A percentile compares a stretch with the other conserved stretches of the same genome.
Evolutionary conservation across 106 monocot genomes (phyloP).

Genomic region (Phalaenopsis equestris): DNA sequence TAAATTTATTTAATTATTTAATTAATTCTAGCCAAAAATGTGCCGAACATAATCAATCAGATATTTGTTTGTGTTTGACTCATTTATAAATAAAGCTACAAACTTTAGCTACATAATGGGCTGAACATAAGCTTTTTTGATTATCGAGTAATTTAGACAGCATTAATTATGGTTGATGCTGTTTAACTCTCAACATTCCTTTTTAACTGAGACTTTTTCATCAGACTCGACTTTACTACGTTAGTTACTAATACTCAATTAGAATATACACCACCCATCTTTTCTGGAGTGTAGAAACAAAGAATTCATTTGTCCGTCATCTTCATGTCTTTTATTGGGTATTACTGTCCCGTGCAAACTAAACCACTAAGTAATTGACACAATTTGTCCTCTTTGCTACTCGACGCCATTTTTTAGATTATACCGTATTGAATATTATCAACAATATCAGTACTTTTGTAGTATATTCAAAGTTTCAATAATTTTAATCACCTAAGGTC

Average conservation of each 20-base stretch:
- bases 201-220: not conserved
- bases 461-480: not conserved
- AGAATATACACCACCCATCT: not conserved
- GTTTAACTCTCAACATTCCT: not conserved
- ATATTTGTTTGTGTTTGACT: too few species aligned
- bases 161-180: not conserved
- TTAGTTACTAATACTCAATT: not conserved
- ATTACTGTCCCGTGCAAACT: not conserved
- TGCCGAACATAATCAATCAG: too few species aligned
- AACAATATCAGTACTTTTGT: not conserved
- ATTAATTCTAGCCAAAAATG: too few species aligned
- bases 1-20: too few species aligned
- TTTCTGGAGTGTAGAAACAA: not conserved
- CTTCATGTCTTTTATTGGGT: not conserved
- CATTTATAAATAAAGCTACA: too few species aligned
- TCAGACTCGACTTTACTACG: not conserved
- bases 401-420: not conserved
- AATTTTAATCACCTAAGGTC: not conserved
- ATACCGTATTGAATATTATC: not conserved
- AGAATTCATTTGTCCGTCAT: not conserved
- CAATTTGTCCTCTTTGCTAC: not conserved
- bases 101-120: too few species aligned
- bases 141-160: too few species aligned
- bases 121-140: too few species aligned
- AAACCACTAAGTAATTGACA: not conserved